A percentile compares a stretch with the other conserved stretches of the same genome.
Conservation (phyloP, 371 early-diverging fungal species). For the Batkoa obscura region DNA sequence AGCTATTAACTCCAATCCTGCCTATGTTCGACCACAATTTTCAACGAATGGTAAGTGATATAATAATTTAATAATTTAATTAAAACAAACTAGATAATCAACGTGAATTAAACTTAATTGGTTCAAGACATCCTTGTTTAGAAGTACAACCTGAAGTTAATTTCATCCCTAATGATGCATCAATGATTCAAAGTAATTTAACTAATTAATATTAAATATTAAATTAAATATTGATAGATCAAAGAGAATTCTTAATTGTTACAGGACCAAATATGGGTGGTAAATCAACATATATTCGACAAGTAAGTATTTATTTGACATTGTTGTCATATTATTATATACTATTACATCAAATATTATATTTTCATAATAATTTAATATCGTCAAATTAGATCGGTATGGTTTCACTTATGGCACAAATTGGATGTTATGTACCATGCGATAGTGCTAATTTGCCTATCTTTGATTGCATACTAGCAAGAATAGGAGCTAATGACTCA, state of each 20-base stretch:
- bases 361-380: background rate
- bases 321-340: background rate
- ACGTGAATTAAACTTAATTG: conserved; percentile 38
- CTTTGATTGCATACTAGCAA: conserved; percentile 82
- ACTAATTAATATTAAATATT: background rate
- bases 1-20: conserved; percentile 49
- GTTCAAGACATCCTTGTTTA: conserved; percentile 83
- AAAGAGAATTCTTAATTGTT: conserved; percentile 51
- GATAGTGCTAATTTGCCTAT: conserved; percentile 54
- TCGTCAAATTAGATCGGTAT: conserved; percentile 44
- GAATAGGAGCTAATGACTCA: conserved; percentile 95
- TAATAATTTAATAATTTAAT: no score
- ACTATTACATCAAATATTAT: background rate
- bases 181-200: conserved; percentile 29
- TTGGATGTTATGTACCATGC: conserved; percentile 96
- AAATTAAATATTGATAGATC: conserved; percentile 15
- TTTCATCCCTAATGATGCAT: conserved; percentile 87
- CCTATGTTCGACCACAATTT: conserved; percentile 60
- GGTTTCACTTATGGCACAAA: conserved; percentile 90
- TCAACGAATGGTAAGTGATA: conserved; percentile 10
- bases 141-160: conserved; percentile 79
- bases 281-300: conserved; percentile 92
- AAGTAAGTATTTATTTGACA: conserved; percentile 25
- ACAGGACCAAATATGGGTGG: conserved; percentile 96
- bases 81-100: conserved; percentile 1